Evolutionary conservation across 2,329 filamentous ascomycete genomes (phyloP).

Genomic region (Sphaerulina musiva): DNA sequence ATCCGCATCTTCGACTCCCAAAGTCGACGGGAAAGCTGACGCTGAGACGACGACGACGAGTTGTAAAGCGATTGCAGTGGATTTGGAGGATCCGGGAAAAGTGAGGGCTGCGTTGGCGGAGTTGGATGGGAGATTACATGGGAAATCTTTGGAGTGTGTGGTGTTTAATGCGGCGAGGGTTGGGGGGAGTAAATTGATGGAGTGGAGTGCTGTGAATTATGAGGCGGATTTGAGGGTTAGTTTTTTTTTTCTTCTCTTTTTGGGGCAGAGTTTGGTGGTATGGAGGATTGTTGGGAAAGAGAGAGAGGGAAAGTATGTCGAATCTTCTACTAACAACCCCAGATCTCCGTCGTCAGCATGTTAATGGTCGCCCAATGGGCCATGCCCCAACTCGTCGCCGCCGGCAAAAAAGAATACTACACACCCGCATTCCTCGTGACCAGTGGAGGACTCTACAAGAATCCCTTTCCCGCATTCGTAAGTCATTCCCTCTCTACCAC

Average conservation of each 20-base stretch:
- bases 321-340: background rate
- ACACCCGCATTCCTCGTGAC: conserved; percentile 46
- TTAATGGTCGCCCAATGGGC: conserved; percentile 42
- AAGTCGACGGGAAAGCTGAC: too few species aligned
- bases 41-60: conserved; percentile 3
- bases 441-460: conserved; percentile 39
- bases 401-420: conserved; percentile 14
- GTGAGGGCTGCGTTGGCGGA: conserved; percentile 36
- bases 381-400: conserved; percentile 37
- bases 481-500: too few species aligned
- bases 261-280: too few species aligned
- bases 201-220: conserved; percentile 40
- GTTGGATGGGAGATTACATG: conserved; percentile 35
- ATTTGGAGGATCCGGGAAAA: conserved; percentile 37
- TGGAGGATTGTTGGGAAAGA: too few species aligned
- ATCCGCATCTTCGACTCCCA: too few species aligned
- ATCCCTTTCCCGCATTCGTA: conserved; percentile 36
- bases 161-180: conserved; percentile 49
- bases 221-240: conserved; percentile 45
- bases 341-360: conserved; percentile 43
- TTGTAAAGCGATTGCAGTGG: conserved; percentile 38
- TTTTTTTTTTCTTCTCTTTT: background rate
- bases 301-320: too few species aligned
- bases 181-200: conserved; percentile 36
- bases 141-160: conserved; percentile 38